Conservation (phyloP, 2,329 filamentous ascomycete species). For the Ophiosphaerella narmari region DNA sequence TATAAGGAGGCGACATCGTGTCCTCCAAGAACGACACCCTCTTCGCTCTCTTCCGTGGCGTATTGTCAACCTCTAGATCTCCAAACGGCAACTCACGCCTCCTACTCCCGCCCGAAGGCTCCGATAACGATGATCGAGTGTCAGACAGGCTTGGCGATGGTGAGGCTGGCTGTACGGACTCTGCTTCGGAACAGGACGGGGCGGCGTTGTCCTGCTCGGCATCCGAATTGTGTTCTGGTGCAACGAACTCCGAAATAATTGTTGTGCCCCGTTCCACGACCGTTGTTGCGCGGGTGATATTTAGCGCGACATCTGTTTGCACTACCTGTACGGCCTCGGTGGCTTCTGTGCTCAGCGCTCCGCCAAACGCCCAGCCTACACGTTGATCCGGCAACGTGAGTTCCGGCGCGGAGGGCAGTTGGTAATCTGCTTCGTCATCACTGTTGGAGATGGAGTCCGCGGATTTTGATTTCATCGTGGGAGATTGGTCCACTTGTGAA, state of each 20-base stretch:
- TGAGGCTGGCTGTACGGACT: too few relatives aligned
- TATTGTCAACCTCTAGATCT: neutral
- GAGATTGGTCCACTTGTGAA: neutral
- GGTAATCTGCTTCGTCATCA: conserved; percentile 3
- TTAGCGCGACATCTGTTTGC: neutral
- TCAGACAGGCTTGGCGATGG: too few relatives aligned
- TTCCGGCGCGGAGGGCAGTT: neutral
- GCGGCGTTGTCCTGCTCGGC: too few relatives aligned
- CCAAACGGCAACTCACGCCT: too few relatives aligned
- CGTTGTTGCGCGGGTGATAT: neutral
- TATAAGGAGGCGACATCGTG: neutral
- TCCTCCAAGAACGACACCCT: neutral
- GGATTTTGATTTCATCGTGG: conserved; percentile 1
- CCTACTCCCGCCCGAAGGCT: too few relatives aligned
- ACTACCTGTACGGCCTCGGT: neutral
- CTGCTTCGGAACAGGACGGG: too few relatives aligned
- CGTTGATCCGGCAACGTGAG: neutral
- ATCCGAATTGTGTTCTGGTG: too few relatives aligned
- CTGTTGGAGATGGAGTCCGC: neutral
- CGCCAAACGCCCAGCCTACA: neutral
- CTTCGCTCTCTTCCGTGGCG: neutral
- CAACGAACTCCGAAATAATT: too few relatives aligned
- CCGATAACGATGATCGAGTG: too few relatives aligned
- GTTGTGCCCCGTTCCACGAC: too few relatives aligned
- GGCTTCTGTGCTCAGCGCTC: neutral